Percentiles rank a stretch among this genome's conserved stretches.
These are phyloP conservation scores for Aquilaria sinensis DNA, from an alignment of 345 rosid species.

Conservation along the genomic window DNA sequence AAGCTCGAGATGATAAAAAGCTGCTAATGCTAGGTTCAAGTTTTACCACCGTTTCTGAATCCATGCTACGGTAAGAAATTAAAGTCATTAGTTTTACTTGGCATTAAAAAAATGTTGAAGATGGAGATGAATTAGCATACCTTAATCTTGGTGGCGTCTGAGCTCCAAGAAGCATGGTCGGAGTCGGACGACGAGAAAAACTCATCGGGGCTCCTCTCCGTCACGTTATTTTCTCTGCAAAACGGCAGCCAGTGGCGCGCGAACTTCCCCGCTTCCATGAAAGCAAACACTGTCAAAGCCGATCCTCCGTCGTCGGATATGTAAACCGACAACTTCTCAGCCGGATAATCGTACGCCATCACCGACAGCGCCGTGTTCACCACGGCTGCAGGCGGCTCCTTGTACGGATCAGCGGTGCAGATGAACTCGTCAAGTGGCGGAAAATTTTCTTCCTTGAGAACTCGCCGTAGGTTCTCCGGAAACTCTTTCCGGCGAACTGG, in stretches of 20 bases:
- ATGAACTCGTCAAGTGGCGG: constrained; percentile 58
- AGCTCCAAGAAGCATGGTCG: background rate
- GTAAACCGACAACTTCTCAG: constrained; percentile 54
- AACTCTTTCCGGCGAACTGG: constrained; percentile 33
- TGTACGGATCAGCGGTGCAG: constrained; percentile 83
- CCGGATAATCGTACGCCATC: constrained; percentile 68
- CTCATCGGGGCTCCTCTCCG: constrained; percentile 48
- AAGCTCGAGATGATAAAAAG: too few species aligned
- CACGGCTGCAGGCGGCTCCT: constrained; percentile 66
- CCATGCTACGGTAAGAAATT: too few species aligned
- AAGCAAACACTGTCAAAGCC: constrained; percentile 50
- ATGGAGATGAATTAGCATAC: too few species aligned
- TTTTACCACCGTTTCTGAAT: background rate
- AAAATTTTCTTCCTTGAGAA: constrained; percentile 20
- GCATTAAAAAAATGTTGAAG: too few species aligned
- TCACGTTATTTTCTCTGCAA: constrained; percentile 34
- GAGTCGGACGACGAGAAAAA: constrained; percentile 29
- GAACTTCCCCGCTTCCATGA: constrained; percentile 60
- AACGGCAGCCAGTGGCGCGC: constrained; percentile 63
- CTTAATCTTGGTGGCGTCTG: constrained; percentile 23
- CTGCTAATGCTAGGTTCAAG: background rate
- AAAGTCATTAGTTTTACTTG: too few species aligned
- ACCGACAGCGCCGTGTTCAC: constrained; percentile 66
- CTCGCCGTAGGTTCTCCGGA: constrained; percentile 34
- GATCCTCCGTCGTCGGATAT: constrained; percentile 84